phyloP scores from a whole-genome alignment of 768 basidiomycete genomes.

The Phaffia tasmanica region DNA sequence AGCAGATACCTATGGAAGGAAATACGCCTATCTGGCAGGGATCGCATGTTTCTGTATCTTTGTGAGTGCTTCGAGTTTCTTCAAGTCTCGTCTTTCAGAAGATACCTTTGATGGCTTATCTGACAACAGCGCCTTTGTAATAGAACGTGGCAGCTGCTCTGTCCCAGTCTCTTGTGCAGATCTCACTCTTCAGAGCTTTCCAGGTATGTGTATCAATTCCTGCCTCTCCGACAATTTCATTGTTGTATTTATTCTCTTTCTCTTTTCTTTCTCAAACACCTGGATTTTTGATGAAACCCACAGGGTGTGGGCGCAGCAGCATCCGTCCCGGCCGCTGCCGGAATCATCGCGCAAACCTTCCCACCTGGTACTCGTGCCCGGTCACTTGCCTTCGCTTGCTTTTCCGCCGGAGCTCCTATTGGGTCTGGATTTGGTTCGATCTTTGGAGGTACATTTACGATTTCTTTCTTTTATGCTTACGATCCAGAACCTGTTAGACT shows the following conservation, averaged over 20 bases:
- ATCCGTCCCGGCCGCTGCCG: conserved; percentile 41
- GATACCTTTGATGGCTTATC: not conserved
- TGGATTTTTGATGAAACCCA: no score
- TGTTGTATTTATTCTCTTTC: not conserved
- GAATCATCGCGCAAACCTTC: conserved; percentile 71
- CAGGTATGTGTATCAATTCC: conserved; percentile 37
- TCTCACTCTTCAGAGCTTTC: conserved; percentile 62
- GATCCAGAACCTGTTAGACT: conserved; percentile 20
- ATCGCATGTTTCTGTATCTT: not conserved
- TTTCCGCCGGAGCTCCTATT: conserved; percentile 71
- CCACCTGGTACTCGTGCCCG: conserved; percentile 48
- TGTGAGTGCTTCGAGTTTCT: not conserved
- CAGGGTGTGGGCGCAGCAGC: conserved; percentile 20
- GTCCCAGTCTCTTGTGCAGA: conserved; percentile 47
- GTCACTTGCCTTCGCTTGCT: conserved; percentile 68
- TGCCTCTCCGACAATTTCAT: not conserved
- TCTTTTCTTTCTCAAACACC: not conserved
- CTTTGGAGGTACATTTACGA: conserved; percentile 59
- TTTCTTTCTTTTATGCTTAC: conserved; percentile 42
- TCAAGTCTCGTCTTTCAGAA: no score
- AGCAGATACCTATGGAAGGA: conserved; percentile 45
- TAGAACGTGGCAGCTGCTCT: conserved; percentile 38
- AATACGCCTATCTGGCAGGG: conserved; percentile 2
- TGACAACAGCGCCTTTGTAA: not conserved
- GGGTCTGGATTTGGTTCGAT: conserved; percentile 62